These are phyloP conservation scores for Exophiala sp. DNA, from an alignment of 2,329 filamentous ascomycete species.

Conservation along the genomic window DNA sequence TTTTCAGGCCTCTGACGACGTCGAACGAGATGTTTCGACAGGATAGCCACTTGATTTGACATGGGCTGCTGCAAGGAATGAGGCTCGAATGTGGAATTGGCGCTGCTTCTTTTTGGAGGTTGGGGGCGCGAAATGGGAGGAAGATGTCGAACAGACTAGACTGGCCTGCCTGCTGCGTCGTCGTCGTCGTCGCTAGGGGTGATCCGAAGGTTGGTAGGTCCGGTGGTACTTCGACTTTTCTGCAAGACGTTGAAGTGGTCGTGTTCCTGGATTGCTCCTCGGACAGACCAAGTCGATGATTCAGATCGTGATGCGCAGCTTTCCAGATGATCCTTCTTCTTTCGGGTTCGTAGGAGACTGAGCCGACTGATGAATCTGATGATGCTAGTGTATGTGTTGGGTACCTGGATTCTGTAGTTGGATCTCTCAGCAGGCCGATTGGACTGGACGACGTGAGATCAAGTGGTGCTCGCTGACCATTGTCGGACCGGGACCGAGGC, in stretches of 20 bases:
- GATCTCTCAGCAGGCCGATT: too few relatives aligned
- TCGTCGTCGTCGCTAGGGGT: too few relatives aligned
- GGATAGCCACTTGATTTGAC: conserved; percentile 19
- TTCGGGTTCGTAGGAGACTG: conserved; percentile 18
- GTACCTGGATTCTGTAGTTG: too few relatives aligned
- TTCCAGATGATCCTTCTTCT: conserved; percentile 18
- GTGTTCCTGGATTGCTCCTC: background rate
- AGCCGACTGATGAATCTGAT: conserved; percentile 11
- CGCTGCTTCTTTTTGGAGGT: background rate
- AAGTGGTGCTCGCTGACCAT: background rate
- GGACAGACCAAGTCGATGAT: background rate
- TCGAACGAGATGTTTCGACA: conserved; percentile 14
- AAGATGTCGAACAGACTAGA: background rate
- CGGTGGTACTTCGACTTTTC: too few relatives aligned
- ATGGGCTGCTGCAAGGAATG: conserved; percentile 18
- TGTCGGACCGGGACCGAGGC: background rate
- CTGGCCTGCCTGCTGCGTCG: too few relatives aligned
- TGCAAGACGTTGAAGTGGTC: too few relatives aligned
- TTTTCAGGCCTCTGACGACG: conserved; percentile 15
- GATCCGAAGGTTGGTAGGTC: too few relatives aligned
- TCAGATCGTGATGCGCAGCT: conserved; percentile 1
- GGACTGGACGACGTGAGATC: too few relatives aligned
- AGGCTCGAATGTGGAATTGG: background rate
- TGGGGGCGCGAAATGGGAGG: background rate
- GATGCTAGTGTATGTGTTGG: conserved; percentile 1